Percentiles rank a stretch among this genome's conserved stretches.
Conservation (phyloP, 345 rosid genomes). For the Reutealis trisperma region DNA sequence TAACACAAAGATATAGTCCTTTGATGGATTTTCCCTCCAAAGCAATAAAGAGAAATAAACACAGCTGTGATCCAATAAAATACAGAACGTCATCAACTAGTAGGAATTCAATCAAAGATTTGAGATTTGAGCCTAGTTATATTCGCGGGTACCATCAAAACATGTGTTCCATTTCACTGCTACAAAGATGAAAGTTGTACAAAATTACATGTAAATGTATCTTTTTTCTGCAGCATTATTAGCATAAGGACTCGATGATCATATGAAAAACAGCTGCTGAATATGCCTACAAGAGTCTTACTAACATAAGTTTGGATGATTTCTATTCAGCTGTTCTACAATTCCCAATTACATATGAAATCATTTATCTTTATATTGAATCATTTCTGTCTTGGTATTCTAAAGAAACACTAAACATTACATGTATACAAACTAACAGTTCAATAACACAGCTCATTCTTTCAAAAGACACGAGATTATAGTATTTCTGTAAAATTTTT, state of each 20-base stretch:
- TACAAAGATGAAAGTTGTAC: too few species aligned
- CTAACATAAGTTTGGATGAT: not conserved
- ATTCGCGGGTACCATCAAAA: too few species aligned
- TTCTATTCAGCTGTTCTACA: not conserved
- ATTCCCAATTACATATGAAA: not conserved
- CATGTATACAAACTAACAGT: slow-evolving; percentile 10
- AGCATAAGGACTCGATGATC: not conserved
- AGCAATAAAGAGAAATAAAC: not conserved
- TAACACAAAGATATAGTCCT: not conserved
- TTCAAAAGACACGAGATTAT: slow-evolving; percentile 12
- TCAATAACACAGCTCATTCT: slow-evolving; percentile 18
- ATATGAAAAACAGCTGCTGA: not conserved
- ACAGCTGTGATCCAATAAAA: not conserved
- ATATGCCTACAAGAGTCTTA: not conserved
- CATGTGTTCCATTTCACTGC: too few species aligned
- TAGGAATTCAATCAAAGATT: too few species aligned
- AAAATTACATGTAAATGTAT: not conserved
- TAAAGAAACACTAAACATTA: slow-evolving; percentile 7
- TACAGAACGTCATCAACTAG: too few species aligned
- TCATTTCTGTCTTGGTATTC: slow-evolving; percentile 3
- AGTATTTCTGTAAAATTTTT: slow-evolving; percentile 28
- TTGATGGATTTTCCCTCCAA: not conserved
- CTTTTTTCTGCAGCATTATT: not conserved
- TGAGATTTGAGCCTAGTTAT: too few species aligned
- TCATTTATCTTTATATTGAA: not conserved